These are phyloP conservation scores for Rhynchosporium graminicola DNA, from an alignment of 2,329 filamentous ascomycete genomes.

Conservation along the genomic window DNA sequence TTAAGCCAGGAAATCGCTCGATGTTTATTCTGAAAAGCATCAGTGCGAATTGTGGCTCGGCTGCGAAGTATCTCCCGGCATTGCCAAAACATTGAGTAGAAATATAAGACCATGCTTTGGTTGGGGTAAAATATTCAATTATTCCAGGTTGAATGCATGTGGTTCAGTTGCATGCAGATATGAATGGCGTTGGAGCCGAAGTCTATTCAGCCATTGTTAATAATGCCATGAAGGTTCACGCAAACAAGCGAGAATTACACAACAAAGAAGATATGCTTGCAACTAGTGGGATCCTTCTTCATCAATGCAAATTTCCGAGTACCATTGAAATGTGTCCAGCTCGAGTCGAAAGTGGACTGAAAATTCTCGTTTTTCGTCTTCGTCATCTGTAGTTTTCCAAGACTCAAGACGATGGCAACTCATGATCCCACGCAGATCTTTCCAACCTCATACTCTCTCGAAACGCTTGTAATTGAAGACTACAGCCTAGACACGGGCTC, in stretches of 20 bases:
- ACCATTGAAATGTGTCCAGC: not conserved
- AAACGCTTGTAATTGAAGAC: not conserved
- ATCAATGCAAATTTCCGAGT: not conserved
- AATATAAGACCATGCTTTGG: no score
- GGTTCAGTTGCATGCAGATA: not conserved
- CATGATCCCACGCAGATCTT: not conserved
- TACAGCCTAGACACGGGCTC: not conserved
- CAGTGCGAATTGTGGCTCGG: no score
- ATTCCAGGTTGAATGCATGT: no score
- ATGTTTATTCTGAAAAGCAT: no score
- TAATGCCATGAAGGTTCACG: not conserved
- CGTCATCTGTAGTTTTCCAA: not conserved
- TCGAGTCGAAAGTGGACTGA: not conserved
- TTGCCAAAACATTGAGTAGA: no score
- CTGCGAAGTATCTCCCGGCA: no score
- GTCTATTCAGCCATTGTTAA: not conserved
- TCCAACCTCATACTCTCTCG: not conserved
- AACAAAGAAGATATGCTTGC: slow-evolving; percentile 5
- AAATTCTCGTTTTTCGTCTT: not conserved
- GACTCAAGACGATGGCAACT: not conserved
- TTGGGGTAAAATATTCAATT: no score
- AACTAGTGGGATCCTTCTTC: not conserved
- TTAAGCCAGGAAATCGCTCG: no score
- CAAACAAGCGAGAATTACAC: not conserved
- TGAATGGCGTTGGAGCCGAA: not conserved